Conservation (phyloP, 129 eudicot species). For the Ambrosia trifida region DNA sequence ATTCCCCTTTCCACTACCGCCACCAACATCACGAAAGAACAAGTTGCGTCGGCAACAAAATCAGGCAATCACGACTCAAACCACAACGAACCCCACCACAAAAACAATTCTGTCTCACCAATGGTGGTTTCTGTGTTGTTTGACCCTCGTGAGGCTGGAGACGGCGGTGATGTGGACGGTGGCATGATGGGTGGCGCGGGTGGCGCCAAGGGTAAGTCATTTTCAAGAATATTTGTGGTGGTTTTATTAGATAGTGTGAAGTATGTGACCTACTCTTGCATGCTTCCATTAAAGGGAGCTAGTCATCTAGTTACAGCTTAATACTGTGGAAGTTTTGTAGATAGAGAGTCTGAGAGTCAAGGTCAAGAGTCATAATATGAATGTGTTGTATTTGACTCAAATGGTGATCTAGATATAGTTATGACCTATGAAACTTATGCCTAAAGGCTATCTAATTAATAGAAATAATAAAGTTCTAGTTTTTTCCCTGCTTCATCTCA, state of each 20-base stretch:
- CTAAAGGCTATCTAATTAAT: constrained; percentile 33
- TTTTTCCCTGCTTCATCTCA: neutral
- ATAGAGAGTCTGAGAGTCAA: constrained; percentile 6
- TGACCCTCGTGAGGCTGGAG: constrained; percentile 89
- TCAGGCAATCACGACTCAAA: constrained; percentile 27
- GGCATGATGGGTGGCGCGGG: constrained; percentile 60
- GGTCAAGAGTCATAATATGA: constrained; percentile 8
- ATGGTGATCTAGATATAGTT: constrained; percentile 10
- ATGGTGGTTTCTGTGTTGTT: constrained; percentile 92
- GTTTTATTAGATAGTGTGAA: constrained; percentile 90
- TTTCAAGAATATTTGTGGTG: constrained; percentile 85
- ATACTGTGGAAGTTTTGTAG: constrained; percentile 30
- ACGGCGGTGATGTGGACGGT: constrained; percentile 62
- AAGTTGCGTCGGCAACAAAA: neutral
- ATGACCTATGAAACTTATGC: constrained; percentile 22
- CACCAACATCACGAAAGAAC: constrained; percentile 54
- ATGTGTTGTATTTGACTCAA: constrained; percentile 18
- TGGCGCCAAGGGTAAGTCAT: constrained; percentile 43
- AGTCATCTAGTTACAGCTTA: constrained; percentile 66
- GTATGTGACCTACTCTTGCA: constrained; percentile 95
- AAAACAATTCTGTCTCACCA: constrained; percentile 52
- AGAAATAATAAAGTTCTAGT: constrained; percentile 16
- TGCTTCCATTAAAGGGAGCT: constrained; percentile 80
- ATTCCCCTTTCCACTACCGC: constrained; percentile 57
- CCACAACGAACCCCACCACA: constrained; percentile 42